Percentiles rank a stretch among this genome's conserved stretches.
Conservation (phyloP, 495 filamentous ascomycete species). For the Penicillium silybi region DNA sequence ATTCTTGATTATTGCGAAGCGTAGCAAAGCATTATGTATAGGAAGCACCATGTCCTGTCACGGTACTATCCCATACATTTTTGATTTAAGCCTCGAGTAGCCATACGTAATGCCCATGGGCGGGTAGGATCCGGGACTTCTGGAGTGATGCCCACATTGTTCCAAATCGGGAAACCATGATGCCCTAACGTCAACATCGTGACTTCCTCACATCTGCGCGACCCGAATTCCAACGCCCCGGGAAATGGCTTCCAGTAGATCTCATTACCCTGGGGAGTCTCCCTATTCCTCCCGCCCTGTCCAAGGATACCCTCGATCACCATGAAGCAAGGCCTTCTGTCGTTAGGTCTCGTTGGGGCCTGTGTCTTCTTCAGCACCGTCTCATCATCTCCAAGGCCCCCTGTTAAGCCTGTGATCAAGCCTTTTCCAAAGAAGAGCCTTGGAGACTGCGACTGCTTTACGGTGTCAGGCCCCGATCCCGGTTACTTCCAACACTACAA, state of each 20-base stretch:
- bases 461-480: conserved; percentile 32
- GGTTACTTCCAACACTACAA: conserved; percentile 61
- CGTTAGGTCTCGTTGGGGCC: not conserved
- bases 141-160: not conserved
- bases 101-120: not conserved
- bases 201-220: conserved; percentile 4
- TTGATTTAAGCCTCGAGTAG: too few relatives aligned
- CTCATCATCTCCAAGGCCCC: not conserved
- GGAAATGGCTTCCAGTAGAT: not conserved
- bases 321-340: conserved; percentile 12
- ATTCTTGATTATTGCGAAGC: too few relatives aligned
- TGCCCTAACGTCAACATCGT: conserved; percentile 13
- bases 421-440: conserved; percentile 8
- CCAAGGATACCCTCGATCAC: not conserved
- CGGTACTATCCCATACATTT: too few relatives aligned
- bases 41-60: too few relatives aligned
- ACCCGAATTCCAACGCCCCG: not conserved
- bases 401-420: not conserved
- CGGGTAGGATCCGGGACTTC: not conserved
- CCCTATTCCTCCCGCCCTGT: not conserved
- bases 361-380: conserved; percentile 1
- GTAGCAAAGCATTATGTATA: too few relatives aligned
- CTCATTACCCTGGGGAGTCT: not conserved
- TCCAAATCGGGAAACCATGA: conserved; percentile 13
- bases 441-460: conserved; percentile 37